These are phyloP conservation scores for Monilinia fructigena DNA, from an alignment of 2,329 filamentous ascomycete genomes.

Conservation along the genomic window DNA sequence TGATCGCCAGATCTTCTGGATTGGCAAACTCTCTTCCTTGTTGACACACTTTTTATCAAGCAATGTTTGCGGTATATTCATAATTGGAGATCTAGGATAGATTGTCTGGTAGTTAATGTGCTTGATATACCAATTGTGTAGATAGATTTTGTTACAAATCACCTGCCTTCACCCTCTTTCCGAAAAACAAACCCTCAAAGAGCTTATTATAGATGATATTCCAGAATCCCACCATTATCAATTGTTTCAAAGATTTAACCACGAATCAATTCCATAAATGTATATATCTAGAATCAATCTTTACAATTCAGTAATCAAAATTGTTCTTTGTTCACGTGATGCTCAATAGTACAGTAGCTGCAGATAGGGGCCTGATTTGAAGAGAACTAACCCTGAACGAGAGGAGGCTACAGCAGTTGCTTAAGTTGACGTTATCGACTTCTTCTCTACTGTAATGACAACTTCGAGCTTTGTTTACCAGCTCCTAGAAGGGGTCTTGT, in stretches of 20 bases:
- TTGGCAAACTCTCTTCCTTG: not conserved
- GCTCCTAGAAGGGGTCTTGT: not conserved
- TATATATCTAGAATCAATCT: not conserved
- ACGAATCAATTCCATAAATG: not conserved
- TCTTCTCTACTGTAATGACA: no score
- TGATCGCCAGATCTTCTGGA: not conserved
- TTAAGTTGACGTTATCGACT: not conserved
- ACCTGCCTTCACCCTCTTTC: not conserved
- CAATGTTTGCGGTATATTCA: not conserved
- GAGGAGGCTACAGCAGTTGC: not conserved
- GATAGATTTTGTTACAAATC: not conserved
- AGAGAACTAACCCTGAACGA: not conserved
- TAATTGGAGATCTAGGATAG: not conserved
- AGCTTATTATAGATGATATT: not conserved
- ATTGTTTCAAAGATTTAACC: not conserved
- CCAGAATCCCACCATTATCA: not conserved
- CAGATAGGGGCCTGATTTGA: no score
- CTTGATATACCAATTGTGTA: not conserved
- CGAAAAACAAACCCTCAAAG: not conserved
- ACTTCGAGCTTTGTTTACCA: not conserved
- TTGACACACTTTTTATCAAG: not conserved
- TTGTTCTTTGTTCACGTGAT: not conserved
- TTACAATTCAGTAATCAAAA: not conserved
- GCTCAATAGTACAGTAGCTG: not conserved
- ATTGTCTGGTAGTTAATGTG: not conserved